Percentiles rank a stretch among this genome's conserved stretches.
These are phyloP conservation scores for Cladobotryum mycophilum DNA, from an alignment of 2,329 filamentous ascomycete genomes.

Conservation along the genomic window DNA sequence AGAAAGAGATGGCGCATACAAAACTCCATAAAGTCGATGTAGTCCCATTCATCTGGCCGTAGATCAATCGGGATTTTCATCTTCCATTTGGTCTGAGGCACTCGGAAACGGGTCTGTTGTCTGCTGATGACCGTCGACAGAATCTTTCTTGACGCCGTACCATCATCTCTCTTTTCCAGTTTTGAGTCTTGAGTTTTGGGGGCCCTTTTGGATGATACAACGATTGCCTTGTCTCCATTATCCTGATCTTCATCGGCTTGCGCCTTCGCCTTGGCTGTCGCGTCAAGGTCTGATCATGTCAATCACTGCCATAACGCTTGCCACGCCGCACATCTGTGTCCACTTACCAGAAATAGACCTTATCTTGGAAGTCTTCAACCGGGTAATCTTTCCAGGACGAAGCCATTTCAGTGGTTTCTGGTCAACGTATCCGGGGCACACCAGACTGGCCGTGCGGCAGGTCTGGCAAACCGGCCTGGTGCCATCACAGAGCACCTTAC, in stretches of 20 bases:
- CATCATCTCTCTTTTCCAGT: no score
- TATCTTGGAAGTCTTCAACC: background rate
- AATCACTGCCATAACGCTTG: background rate
- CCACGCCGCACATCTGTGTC: background rate
- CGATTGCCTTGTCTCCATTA: no score
- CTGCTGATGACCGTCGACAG: no score
- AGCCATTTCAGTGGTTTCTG: background rate
- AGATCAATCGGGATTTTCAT: background rate
- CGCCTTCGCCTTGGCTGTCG: no score
- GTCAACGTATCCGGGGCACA: background rate
- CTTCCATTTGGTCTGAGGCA: background rate
- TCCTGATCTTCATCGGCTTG: no score
- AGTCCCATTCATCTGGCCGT: background rate
- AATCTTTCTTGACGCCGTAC: no score
- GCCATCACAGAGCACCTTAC: background rate
- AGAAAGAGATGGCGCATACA: constrained; percentile 2
- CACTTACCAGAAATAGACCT: background rate
- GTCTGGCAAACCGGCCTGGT: background rate
- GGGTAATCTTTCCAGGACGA: background rate
- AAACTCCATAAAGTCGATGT: constrained; percentile 1
- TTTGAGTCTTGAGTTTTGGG: no score
- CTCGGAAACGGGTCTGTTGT: no score
- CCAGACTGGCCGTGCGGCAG: background rate
- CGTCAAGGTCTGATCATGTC: no score
- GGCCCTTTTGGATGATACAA: no score